These are phyloP conservation scores for Microbotryum scabiosae DNA, from an alignment of 1,284 basidiomycete genomes.

Conservation along the genomic window DNA sequence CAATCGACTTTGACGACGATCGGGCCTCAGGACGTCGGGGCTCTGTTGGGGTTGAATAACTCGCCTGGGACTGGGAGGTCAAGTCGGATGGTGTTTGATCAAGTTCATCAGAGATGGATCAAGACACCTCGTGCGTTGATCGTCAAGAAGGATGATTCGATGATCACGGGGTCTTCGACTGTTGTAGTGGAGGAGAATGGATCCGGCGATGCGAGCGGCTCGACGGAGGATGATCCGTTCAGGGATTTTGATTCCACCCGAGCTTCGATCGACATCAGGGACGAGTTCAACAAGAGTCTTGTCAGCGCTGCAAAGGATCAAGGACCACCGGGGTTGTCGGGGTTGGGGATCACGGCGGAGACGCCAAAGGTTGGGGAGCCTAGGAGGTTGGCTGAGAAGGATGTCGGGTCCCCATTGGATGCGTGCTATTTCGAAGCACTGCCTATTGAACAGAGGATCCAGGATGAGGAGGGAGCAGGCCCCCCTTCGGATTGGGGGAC, in stretches of 20 bases:
- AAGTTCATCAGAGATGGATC: constrained; percentile 70
- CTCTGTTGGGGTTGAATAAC: not conserved
- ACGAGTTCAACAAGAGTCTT: not conserved
- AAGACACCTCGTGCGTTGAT: constrained; percentile 38
- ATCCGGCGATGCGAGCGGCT: not conserved
- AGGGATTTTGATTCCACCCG: constrained; percentile 6
- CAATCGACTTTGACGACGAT: constrained; percentile 47
- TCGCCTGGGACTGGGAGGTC: constrained; percentile 54
- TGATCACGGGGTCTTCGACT: not conserved
- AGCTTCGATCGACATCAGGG: not conserved
- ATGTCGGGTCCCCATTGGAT: constrained; percentile 1
- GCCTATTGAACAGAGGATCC: constrained; percentile 1
- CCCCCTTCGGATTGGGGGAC: no score
- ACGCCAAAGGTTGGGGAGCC: constrained; percentile 6
- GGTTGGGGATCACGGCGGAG: constrained; percentile 23
- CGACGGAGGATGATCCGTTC: constrained; percentile 24
- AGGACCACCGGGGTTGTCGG: not conserved
- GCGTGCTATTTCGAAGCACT: constrained; percentile 11
- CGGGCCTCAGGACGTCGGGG: constrained; percentile 59
- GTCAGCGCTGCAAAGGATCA: not conserved
- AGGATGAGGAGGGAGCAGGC: not conserved
- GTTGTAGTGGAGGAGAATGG: not conserved
- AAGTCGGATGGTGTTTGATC: constrained; percentile 79
- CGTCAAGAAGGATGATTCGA: not conserved
- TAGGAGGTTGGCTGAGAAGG: no score